Evolutionary conservation across 2,329 filamentous ascomycete genomes (phyloP).

Genomic region (Clarireedia paspali): DNA sequence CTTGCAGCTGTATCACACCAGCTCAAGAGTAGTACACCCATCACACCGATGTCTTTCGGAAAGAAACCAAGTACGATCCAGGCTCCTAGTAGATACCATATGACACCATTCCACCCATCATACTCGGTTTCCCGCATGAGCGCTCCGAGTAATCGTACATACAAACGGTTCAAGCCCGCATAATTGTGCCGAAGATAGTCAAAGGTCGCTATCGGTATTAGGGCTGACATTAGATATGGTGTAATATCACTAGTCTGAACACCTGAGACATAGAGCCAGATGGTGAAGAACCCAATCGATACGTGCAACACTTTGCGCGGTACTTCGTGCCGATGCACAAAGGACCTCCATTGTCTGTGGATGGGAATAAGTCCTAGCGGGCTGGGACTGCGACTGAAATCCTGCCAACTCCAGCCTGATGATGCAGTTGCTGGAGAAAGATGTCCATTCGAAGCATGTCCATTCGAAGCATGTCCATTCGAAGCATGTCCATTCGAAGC

Average conservation of each 20-base stretch:
- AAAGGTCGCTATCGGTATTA: constrained; percentile 76
- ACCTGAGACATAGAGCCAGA: constrained; percentile 76
- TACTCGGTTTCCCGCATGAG: constrained; percentile 98
- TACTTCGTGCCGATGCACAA: constrained; percentile 95
- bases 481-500: constrained; percentile 7
- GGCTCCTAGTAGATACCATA: constrained; percentile 89
- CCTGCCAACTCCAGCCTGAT: constrained; percentile 71
- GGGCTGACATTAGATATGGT: constrained; percentile 70
- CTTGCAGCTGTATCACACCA: constrained; percentile 98
- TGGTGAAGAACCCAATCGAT: constrained; percentile 89
- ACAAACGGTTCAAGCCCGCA: constrained; percentile 74
- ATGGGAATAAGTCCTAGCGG: constrained; percentile 92
- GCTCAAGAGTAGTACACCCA: constrained; percentile 82
- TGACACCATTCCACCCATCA: constrained; percentile 89
- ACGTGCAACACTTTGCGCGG: constrained; percentile 90
- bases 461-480: neutral
- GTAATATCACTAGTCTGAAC: constrained; percentile 71
- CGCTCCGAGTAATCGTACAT: constrained; percentile 76
- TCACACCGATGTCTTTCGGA: constrained; percentile 86
- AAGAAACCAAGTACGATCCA: constrained; percentile 81
- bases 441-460: constrained; percentile 49
- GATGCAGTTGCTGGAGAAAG: constrained; percentile 56
- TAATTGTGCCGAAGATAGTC: constrained; percentile 81
- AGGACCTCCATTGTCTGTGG: constrained; percentile 81
- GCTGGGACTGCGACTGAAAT: constrained; percentile 84